Evolutionary conservation across 352 stramenopile genomes (phyloP), one percentile per base, ranked within the genome.

Genomic region (Globisporangium heterothallicum): DNA sequence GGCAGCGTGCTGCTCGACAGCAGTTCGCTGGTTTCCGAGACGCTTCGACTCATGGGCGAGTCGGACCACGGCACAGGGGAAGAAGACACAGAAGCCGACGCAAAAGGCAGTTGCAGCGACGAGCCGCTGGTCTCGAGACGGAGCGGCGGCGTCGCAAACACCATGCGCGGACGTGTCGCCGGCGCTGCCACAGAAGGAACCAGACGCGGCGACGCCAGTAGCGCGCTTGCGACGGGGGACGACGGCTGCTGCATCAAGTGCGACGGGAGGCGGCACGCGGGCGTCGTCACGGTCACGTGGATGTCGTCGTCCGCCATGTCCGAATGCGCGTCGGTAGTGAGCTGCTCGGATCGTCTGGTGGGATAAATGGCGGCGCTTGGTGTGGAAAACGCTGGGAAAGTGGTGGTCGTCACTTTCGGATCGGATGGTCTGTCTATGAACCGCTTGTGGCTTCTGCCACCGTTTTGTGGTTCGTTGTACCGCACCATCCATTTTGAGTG

Each of bases 61-160:
- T 49, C 32, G 19, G 26, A 24, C 40, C 43, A 65, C 14, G 56
- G 56, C 44, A 41, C 30, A 13, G 30, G 49, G 29, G 48, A 57
- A 19, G 59, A 38, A 13, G 47, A 13, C 0, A 47, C 30, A 52
- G 41, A 68, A 45, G 68, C 49, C 5, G 61, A 53, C 27, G 61
- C 45, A 8, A 36, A 36, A 35, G 67, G 54, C 52, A 88, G 84
- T 54, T 83, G 72, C 56, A 79, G 59, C 22, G 72, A 77, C 12
- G 49, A 64, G 42, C 61, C 68, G 21, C 72, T 64, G 9, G 73
- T 76, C 42, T 87, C 80, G 29, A 71, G 71, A 6, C 80, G 80
- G 32, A 91, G 58, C 13, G 73, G 77, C 16, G 80, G 80, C 34
- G 75, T 78, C 40, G 86, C 76, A 46, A 91, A 88, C 27, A 87